These are phyloP conservation scores for Luffa aegyptiaca DNA, from an alignment of 306 rosid species.

Conservation along the genomic window DNA sequence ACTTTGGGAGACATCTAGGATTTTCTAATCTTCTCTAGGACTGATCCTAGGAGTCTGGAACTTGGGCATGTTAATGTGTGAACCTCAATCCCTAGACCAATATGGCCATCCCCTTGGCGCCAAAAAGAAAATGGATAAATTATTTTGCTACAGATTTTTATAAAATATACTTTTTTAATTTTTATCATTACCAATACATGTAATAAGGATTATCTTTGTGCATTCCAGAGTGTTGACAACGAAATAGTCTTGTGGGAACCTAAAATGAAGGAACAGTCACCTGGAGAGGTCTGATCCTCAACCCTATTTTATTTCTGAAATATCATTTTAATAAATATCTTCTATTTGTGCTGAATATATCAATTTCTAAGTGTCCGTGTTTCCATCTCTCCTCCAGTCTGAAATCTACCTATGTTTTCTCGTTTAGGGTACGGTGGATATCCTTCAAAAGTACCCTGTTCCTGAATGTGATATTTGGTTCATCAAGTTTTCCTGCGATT, in stretches of 20 bases:
- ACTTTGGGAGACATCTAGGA: not conserved
- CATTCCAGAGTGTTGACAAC: slow-evolving; percentile 82
- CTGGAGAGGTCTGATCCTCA: slow-evolving; percentile 68
- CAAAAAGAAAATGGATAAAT: not conserved
- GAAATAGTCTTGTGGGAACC: slow-evolving; percentile 97
- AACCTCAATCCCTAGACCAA: not conserved
- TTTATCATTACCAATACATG: not conserved
- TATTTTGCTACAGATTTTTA: not conserved
- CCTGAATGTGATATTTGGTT: slow-evolving; percentile 98
- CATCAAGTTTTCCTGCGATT: slow-evolving; percentile 93
- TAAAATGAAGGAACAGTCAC: slow-evolving; percentile 82
- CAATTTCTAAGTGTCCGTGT: not conserved
- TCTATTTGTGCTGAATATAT: not conserved
- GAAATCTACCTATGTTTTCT: slow-evolving; percentile 6
- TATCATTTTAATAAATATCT: not conserved
- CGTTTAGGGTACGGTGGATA: slow-evolving; percentile 67
- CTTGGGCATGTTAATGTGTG: not conserved
- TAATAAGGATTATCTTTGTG: slow-evolving; percentile 7
- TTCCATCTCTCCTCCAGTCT: not conserved
- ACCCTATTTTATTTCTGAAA: slow-evolving; percentile 1
- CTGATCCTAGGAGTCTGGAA: not conserved
- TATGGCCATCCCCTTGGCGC: not conserved
- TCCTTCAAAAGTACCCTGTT: slow-evolving; percentile 93
- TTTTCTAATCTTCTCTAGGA: not conserved
- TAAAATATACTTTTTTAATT: not conserved